A percentile compares a stretch with the other conserved stretches of the same genome.
These are phyloP conservation scores for Agrocybe praecox DNA, from an alignment of 768 basidiomycete genomes.

Conservation along the genomic window DNA sequence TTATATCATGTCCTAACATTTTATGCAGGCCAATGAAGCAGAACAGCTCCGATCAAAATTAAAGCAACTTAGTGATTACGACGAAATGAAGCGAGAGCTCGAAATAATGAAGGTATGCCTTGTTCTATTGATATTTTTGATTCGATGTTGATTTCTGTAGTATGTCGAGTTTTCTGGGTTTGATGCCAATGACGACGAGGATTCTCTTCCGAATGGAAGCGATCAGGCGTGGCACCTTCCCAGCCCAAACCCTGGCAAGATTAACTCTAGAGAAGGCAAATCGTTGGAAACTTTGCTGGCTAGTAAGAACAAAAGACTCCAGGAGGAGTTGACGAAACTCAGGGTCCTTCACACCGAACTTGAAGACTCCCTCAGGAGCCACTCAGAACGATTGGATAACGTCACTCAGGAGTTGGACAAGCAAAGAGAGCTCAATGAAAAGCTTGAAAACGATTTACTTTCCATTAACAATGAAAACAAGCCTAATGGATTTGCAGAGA, in stretches of 20 bases:
- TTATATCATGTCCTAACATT: background rate
- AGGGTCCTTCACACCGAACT: conserved; percentile 88
- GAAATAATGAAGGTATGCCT: conserved; percentile 94
- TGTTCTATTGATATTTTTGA: background rate
- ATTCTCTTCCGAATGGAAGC: conserved; percentile 37
- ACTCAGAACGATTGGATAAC: conserved; percentile 58
- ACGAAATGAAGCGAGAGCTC: conserved; percentile 96
- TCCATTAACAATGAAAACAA: conserved; percentile 69
- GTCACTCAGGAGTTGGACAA: conserved; percentile 72
- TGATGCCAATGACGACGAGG: conserved; percentile 68
- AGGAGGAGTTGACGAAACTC: conserved; percentile 92
- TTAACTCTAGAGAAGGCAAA: conserved; percentile 72
- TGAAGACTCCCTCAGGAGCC: conserved; percentile 61
- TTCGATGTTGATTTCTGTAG: conserved; percentile 39
- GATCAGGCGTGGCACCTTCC: conserved; percentile 71
- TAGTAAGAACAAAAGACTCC: conserved; percentile 89
- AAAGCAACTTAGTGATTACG: conserved; percentile 82
- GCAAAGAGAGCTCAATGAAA: conserved; percentile 82
- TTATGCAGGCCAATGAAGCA: conserved; percentile 57
- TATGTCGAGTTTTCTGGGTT: conserved; percentile 95
- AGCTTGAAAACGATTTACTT: conserved; percentile 88
- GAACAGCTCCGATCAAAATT: conserved; percentile 70
- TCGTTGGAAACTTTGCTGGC: conserved; percentile 91
- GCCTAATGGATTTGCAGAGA: conserved; percentile 28
- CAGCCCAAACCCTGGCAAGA: conserved; percentile 87